Percentiles rank a stretch among this genome's conserved stretches.
Evolutionary conservation across 164 flowering plant species (phyloP).

Genomic region (Platanus orientalis): DNA sequence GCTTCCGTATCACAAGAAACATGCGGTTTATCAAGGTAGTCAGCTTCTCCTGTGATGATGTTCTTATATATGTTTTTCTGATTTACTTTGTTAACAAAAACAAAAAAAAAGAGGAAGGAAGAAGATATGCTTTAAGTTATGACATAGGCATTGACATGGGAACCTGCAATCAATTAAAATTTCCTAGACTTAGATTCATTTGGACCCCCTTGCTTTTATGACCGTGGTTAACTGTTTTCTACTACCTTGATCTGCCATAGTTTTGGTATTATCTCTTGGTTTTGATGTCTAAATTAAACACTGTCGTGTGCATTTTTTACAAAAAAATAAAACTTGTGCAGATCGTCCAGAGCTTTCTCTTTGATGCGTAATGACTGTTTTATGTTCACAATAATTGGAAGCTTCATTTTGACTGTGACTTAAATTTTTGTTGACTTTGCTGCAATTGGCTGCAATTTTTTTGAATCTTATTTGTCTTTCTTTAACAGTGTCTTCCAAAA

Average conservation of each 20-base stretch:
- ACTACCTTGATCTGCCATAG: background rate
- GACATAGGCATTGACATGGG: background rate
- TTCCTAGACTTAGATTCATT: background rate
- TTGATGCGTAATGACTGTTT: background rate
- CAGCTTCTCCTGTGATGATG: too few species aligned
- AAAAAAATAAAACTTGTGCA: too few species aligned
- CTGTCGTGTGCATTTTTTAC: too few species aligned
- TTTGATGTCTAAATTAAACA: background rate
- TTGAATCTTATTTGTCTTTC: background rate
- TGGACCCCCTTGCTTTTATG: background rate
- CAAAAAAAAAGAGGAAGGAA: too few species aligned
- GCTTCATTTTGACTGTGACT: background rate
- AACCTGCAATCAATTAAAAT: background rate
- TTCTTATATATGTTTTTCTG: too few species aligned
- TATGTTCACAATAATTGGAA: background rate
- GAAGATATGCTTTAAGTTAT: too few species aligned
- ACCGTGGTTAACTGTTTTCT: background rate
- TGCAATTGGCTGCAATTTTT: too few species aligned
- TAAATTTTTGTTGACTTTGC: background rate
- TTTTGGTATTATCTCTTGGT: background rate
- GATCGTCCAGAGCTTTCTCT: background rate
- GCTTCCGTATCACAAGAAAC: conserved; percentile 57
- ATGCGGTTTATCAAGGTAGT: conserved; percentile 54
- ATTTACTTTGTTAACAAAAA: too few species aligned
- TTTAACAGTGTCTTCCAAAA: conserved; percentile 66